Percentiles rank a stretch among this genome's conserved stretches.
These are phyloP conservation scores for Hymenoscyphus albidus DNA, from an alignment of 2,329 filamentous ascomycete species.

Conservation along the genomic window DNA sequence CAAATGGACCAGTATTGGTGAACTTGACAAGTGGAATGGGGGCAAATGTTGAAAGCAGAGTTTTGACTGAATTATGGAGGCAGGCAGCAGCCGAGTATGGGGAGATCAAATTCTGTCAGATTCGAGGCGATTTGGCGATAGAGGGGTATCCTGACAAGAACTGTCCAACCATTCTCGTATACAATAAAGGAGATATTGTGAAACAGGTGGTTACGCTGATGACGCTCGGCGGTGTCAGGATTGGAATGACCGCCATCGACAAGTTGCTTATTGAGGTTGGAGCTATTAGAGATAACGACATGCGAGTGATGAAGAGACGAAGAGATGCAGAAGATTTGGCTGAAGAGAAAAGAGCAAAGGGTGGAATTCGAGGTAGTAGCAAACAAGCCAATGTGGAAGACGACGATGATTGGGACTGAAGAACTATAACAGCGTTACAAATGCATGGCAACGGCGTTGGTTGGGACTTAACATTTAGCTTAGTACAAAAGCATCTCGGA, in stretches of 20 bases:
- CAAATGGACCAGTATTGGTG: constrained; percentile 66
- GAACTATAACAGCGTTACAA: background rate
- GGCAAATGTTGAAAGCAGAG: constrained; percentile 78
- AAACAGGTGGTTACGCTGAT: constrained; percentile 87
- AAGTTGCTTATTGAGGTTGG: constrained; percentile 77
- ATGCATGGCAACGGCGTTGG: background rate
- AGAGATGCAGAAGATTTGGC: constrained; percentile 32
- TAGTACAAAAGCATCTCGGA: background rate
- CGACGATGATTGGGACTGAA: constrained; percentile 53
- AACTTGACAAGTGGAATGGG: constrained; percentile 75
- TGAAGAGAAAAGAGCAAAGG: constrained; percentile 31
- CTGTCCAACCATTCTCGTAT: constrained; percentile 89
- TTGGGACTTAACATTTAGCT: background rate
- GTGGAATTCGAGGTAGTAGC: constrained; percentile 29
- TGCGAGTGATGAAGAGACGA: constrained; percentile 53
- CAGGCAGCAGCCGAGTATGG: constrained; percentile 81
- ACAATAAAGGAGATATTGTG: constrained; percentile 87
- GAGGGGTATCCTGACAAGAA: constrained; percentile 95
- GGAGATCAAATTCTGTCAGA: constrained; percentile 97
- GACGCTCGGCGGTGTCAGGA: constrained; percentile 69
- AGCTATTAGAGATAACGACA: constrained; percentile 73
- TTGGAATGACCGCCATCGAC: constrained; percentile 72
- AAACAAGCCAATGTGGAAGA: constrained; percentile 29
- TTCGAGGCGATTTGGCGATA: constrained; percentile 86
- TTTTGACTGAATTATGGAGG: constrained; percentile 82